These are phyloP conservation scores for Hypericum perforatum DNA, from an alignment of 345 rosid species.

Conservation along the genomic window DNA sequence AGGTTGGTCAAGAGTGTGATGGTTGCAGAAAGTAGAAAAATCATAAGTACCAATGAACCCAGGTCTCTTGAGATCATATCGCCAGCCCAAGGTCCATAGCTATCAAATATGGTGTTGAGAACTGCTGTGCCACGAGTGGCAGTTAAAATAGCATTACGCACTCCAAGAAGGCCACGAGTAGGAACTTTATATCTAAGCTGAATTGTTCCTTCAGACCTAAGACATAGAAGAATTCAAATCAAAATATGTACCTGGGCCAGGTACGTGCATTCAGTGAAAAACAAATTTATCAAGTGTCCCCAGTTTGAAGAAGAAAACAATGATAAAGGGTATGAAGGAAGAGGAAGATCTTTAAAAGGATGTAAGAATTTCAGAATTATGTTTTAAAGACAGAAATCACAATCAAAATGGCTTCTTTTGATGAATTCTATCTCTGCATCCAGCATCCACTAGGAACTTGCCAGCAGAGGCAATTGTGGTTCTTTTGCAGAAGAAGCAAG, in stretches of 20 bases:
- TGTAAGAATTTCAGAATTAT: too few species aligned
- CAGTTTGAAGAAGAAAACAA: too few species aligned
- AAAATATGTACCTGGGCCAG: not conserved
- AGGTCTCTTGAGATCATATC: conserved; percentile 77
- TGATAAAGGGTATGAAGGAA: too few species aligned
- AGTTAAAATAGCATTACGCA: conserved; percentile 92
- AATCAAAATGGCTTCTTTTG: too few species aligned
- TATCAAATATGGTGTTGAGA: conserved; percentile 79
- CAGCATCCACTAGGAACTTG: too few species aligned
- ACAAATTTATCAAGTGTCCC: too few species aligned
- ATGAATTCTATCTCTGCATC: too few species aligned
- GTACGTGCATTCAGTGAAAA: too few species aligned
- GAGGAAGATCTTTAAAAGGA: too few species aligned
- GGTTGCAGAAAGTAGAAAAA: conserved; percentile 6
- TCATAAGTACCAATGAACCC: conserved; percentile 75
- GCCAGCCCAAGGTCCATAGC: conserved; percentile 92
- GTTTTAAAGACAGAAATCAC: too few species aligned
- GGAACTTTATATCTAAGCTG: conserved; percentile 78
- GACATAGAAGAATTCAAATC: conserved; percentile 5
- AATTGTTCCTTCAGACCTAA: conserved; percentile 78
- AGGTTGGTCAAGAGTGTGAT: not conserved
- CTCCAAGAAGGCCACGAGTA: conserved; percentile 94
- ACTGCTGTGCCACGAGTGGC: conserved; percentile 96
- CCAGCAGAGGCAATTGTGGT: too few species aligned
- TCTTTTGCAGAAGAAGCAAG: too few species aligned